A percentile compares a stretch with the other conserved stretches of the same genome.
Conservation (phyloP, 2,329 filamentous ascomycete genomes). For the Aspergillus sp. region DNA sequence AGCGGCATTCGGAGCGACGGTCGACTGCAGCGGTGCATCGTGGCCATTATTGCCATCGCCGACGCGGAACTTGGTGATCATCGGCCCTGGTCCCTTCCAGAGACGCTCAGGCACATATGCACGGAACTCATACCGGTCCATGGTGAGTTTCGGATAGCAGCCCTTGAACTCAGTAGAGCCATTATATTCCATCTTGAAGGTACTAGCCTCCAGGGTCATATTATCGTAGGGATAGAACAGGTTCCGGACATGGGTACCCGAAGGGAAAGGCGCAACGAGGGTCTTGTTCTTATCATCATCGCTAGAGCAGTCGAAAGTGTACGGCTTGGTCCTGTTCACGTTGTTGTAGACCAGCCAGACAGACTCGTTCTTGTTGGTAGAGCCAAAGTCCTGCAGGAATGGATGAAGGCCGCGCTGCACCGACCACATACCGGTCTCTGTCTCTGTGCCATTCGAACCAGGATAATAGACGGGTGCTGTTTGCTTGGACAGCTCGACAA, state of each 20-base stretch:
- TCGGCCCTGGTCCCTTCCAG: conserved; percentile 54
- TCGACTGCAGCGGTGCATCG: conserved; percentile 51
- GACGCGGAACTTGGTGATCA: conserved; percentile 60
- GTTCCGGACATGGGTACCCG: conserved; percentile 59
- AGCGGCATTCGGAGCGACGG: conserved; percentile 37
- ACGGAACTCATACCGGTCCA: conserved; percentile 47
- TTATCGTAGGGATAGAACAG: conserved; percentile 63
- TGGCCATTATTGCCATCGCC: conserved; percentile 54
- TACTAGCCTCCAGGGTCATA: conserved; percentile 49
- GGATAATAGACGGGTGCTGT: conserved; percentile 52
- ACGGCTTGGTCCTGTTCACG: conserved; percentile 50
- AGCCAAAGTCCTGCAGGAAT: conserved; percentile 53
- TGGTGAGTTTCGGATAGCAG: conserved; percentile 53
- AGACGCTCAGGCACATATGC: conserved; percentile 37
- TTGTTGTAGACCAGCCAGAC: conserved; percentile 49
- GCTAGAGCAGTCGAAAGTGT: conserved; percentile 57
- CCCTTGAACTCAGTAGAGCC: conserved; percentile 52
- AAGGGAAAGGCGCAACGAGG: conserved; percentile 57
- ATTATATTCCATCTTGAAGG: conserved; percentile 23
- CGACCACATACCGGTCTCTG: conserved; percentile 62
- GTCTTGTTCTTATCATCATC: conserved; percentile 42
- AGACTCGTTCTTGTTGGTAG: conserved; percentile 47
- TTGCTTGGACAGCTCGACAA: conserved; percentile 58
- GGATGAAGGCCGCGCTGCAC: conserved; percentile 53
- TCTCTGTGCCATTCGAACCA: conserved; percentile 53